These are phyloP conservation scores for Globisporangium viniferum DNA, from an alignment of 352 stramenopile species.

Conservation along the genomic window DNA sequence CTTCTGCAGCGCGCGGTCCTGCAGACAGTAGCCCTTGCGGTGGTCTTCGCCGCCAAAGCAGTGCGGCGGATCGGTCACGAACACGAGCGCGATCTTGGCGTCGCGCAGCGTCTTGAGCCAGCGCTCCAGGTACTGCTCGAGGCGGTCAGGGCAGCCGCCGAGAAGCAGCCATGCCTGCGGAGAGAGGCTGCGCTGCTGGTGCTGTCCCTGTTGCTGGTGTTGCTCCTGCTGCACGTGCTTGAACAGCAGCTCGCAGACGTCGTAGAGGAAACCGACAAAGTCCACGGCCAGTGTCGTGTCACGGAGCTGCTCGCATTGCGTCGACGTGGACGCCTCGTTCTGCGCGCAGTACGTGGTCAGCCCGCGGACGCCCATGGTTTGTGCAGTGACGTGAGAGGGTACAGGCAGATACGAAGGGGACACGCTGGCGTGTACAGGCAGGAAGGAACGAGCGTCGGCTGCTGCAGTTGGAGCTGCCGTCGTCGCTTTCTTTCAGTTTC, in stretches of 20 bases:
- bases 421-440: too few relatives aligned
- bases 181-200: conserved; percentile 20
- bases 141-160: conserved; percentile 42
- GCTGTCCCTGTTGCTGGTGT: conserved; percentile 1
- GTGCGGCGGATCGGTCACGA: conserved; percentile 72
- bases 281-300: conserved; percentile 80
- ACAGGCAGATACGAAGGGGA: neutral
- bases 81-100: conserved; percentile 51
- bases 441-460: too few relatives aligned
- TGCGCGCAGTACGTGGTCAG: conserved; percentile 57
- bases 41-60: conserved; percentile 70
- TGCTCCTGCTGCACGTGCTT: conserved; percentile 25
- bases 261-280: conserved; percentile 77
- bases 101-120: conserved; percentile 46
- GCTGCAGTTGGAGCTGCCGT: too few relatives aligned
- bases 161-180: conserved; percentile 58
- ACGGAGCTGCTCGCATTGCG: conserved; percentile 27
- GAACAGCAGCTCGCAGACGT: conserved; percentile 59
- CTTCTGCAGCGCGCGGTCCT: conserved; percentile 60
- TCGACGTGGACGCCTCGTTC: conserved; percentile 43
- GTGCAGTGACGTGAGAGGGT: neutral
- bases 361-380: conserved; percentile 58
- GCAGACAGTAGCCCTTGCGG: conserved; percentile 54
- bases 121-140: conserved; percentile 40
- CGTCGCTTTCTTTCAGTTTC: too few relatives aligned